Percentiles rank a stretch among this genome's conserved stretches.
Conservation (phyloP, 2,329 filamentous ascomycete genomes). For the Parascedosporium putredinis region DNA sequence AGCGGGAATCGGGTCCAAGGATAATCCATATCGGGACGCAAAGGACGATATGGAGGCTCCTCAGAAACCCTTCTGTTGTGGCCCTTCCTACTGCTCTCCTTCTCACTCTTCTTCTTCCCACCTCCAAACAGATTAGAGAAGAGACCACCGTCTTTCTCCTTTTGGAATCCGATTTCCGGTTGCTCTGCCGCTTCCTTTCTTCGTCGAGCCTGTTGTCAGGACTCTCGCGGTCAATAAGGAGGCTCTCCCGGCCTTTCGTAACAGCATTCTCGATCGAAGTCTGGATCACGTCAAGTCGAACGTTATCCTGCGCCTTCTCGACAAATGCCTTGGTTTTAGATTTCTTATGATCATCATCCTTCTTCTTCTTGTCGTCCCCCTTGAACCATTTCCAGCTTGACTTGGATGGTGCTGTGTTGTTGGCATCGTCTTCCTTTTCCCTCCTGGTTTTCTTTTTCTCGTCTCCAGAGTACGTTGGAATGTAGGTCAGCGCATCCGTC, state of each 20-base stretch:
- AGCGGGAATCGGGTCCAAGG: slow-evolving; percentile 94
- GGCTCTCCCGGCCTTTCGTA: slow-evolving; percentile 64
- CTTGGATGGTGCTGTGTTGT: slow-evolving; percentile 53
- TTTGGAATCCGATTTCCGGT: slow-evolving; percentile 70
- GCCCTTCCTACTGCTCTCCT: slow-evolving; percentile 62
- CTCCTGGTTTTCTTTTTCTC: slow-evolving; percentile 71
- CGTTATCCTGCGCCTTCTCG: slow-evolving; percentile 62
- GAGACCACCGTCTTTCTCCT: slow-evolving; percentile 87
- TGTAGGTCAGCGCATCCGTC: slow-evolving; percentile 70
- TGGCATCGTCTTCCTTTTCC: slow-evolving; percentile 53
- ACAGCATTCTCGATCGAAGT: slow-evolving; percentile 66
- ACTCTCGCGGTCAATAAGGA: slow-evolving; percentile 68
- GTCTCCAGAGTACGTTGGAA: slow-evolving; percentile 59
- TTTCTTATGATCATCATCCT: slow-evolving; percentile 54
- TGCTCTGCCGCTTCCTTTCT: slow-evolving; percentile 74
- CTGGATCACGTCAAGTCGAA: slow-evolving; percentile 76
- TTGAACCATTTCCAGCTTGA: slow-evolving; percentile 75
- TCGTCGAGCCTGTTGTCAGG: slow-evolving; percentile 63
- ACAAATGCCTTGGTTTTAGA: slow-evolving; percentile 49
- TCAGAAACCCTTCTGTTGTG: slow-evolving; percentile 69
- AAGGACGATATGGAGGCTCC: slow-evolving; percentile 58
- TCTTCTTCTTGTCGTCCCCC: slow-evolving; percentile 57
- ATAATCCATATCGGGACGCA: slow-evolving; percentile 86
- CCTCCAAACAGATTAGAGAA: slow-evolving; percentile 90
- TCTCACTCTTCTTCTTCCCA: slow-evolving; percentile 75